These are phyloP conservation scores for Teratosphaeria viscida DNA, from an alignment of 2,329 filamentous ascomycete genomes.

Conservation along the genomic window DNA sequence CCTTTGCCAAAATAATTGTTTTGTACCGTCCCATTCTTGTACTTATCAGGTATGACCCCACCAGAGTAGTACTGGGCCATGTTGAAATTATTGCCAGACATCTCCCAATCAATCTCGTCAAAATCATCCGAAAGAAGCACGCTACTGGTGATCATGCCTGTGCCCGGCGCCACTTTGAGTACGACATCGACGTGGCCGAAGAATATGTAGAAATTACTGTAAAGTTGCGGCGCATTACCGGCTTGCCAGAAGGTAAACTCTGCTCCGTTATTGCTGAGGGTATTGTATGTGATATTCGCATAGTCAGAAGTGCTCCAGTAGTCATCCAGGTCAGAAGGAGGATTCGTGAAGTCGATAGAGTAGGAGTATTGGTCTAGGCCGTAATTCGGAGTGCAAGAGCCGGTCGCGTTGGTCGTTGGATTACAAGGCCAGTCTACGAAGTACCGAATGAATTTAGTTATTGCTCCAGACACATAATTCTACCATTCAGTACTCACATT, in stretches of 20 bases:
- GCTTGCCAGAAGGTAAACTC: background rate
- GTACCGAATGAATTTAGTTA: too few relatives aligned
- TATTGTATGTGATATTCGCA: background rate
- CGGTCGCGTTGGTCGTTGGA: background rate
- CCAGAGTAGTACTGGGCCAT: slow-evolving; percentile 5
- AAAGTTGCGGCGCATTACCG: slow-evolving; percentile 1
- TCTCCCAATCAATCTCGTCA: slow-evolving; percentile 47
- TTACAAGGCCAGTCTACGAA: background rate
- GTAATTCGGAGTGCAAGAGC: background rate
- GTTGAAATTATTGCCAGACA: slow-evolving; percentile 26
- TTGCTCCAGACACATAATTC: too few relatives aligned
- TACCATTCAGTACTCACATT: background rate
- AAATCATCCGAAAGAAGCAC: slow-evolving; percentile 36
- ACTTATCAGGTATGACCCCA: background rate
- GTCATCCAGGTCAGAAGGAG: background rate
- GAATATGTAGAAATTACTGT: slow-evolving; percentile 9
- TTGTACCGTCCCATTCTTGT: slow-evolving; percentile 24
- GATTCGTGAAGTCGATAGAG: background rate
- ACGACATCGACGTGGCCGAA: slow-evolving; percentile 46
- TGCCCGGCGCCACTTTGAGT: slow-evolving; percentile 38
- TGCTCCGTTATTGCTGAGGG: background rate
- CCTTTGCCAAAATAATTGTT: slow-evolving; percentile 48
- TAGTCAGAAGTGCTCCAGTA: background rate
- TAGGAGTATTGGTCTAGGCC: background rate
- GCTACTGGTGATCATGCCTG: slow-evolving; percentile 13